phyloP scores from a whole-genome alignment of 345 rosid genomes.

The Schrenkiella parvula region DNA sequence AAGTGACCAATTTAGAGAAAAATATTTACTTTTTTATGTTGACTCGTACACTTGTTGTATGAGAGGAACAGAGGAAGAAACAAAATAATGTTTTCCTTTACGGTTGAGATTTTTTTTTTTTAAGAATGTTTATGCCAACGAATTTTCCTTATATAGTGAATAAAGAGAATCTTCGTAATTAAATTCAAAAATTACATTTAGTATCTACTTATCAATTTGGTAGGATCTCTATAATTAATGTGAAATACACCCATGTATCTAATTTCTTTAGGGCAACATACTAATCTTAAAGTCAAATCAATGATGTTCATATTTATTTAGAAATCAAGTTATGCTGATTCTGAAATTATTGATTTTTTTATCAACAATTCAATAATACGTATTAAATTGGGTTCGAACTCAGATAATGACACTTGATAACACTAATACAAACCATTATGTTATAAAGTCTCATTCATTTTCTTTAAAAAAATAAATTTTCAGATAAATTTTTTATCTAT shows the following conservation, averaged over 20 bases:
- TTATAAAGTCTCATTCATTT: too few relatives aligned
- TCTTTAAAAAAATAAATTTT: too few relatives aligned
- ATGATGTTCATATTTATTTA: neutral
- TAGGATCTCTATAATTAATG: neutral
- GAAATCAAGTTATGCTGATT: neutral
- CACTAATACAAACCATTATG: too few relatives aligned
- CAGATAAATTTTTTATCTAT: too few relatives aligned
- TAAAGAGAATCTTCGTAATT: neutral
- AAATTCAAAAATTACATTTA: neutral
- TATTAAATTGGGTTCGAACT: too few relatives aligned
- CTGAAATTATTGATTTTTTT: too few relatives aligned
- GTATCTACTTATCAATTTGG: neutral
- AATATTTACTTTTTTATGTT: neutral
- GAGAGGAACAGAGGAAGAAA: neutral
- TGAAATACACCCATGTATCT: neutral
- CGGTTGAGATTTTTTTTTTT: neutral
- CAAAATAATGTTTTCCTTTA: neutral
- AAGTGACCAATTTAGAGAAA: neutral
- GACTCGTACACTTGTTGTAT: neutral
- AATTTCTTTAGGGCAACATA: neutral
- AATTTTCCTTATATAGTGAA: neutral
- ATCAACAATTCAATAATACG: too few relatives aligned
- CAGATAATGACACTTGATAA: too few relatives aligned
- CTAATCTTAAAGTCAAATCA: neutral
- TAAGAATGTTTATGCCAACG: neutral